These are phyloP conservation scores for Blastocystis hominis DNA, from an alignment of 352 stramenopile species.

Conservation along the genomic window DNA sequence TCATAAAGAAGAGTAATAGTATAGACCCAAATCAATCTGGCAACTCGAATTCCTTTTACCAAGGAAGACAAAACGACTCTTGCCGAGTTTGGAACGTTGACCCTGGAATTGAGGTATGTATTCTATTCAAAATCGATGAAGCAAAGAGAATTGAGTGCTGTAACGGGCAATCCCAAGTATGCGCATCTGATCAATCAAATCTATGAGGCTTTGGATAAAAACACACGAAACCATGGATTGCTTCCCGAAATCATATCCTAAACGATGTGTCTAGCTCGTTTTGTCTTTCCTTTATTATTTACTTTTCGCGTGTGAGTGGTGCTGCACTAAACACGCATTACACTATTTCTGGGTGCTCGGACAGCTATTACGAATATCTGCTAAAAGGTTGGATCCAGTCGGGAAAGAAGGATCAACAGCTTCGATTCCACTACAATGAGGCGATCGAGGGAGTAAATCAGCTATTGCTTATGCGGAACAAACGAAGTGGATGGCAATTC, in stretches of 20 bases:
- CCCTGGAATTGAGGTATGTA: constrained; percentile 69
- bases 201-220: neutral
- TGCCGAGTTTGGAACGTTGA: constrained; percentile 73
- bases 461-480: constrained; percentile 66
- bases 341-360: constrained; percentile 70
- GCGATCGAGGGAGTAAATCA: constrained; percentile 68
- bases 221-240: neutral
- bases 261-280: neutral
- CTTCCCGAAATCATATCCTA: constrained; percentile 25
- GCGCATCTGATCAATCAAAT: constrained; percentile 63
- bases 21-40: constrained; percentile 62
- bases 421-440: constrained; percentile 69
- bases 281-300: neutral
- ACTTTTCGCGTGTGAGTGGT: constrained; percentile 1
- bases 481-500: constrained; percentile 65
- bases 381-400: constrained; percentile 73
- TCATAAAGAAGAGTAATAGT: constrained; percentile 72
- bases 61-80: constrained; percentile 60
- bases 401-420: constrained; percentile 65
- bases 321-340: constrained; percentile 10
- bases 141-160: constrained; percentile 66
- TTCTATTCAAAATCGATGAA: neutral
- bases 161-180: constrained; percentile 72
- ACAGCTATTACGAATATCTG: constrained; percentile 81
- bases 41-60: constrained; percentile 55